phyloP scores from a whole-genome alignment of 208 protist species.

The Crithidia acanthocephali region DNA sequence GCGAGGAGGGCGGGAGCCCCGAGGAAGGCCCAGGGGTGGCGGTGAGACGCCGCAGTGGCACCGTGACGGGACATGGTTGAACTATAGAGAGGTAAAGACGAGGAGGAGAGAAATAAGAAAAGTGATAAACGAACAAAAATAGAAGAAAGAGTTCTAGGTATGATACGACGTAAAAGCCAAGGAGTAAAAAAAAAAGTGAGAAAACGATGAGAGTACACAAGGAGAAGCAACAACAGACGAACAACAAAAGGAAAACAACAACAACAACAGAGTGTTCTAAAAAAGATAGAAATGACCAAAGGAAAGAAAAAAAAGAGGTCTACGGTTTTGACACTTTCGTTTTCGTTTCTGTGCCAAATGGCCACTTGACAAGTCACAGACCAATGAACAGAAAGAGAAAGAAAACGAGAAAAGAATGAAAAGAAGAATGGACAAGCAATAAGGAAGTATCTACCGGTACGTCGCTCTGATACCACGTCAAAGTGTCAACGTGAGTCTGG shows the following conservation, averaged over 20 bases:
- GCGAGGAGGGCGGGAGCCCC: not conserved
- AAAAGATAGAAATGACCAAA: conserved; percentile 1
- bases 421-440: not conserved
- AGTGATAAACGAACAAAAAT: conserved; percentile 1
- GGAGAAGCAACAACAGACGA: conserved; percentile 2
- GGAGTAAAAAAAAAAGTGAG: not conserved
- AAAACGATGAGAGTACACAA: conserved; percentile 2
- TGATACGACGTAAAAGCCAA: no score
- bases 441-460: not conserved
- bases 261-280: not conserved
- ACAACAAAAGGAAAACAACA: conserved; percentile 9
- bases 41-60: not conserved
- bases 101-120: not conserved
- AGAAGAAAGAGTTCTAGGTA: no score
- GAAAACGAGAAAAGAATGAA: not conserved
- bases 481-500: not conserved
- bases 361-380: no score
- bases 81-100: not conserved
- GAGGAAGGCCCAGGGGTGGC: conserved; percentile 1
- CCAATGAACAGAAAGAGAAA: no score
- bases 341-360: no score
- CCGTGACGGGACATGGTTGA: not conserved
- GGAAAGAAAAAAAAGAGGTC: not conserved
- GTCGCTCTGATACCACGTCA: not conserved
- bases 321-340: not conserved